These are phyloP conservation scores for Fusarium fracticaudum DNA, from an alignment of 2,329 filamentous ascomycete species.

Conservation along the genomic window DNA sequence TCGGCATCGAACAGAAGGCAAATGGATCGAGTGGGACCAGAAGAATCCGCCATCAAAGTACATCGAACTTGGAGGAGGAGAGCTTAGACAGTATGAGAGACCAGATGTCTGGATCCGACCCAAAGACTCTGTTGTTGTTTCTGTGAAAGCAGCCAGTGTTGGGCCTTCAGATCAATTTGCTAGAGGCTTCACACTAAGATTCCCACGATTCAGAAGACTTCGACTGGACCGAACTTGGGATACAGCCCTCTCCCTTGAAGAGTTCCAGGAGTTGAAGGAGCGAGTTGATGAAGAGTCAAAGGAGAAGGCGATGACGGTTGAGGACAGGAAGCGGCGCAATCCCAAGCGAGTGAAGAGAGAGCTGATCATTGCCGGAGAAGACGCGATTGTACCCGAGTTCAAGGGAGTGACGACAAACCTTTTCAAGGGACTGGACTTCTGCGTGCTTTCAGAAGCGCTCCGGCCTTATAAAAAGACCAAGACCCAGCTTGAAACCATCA, in stretches of 20 bases:
- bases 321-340: constrained; percentile 66
- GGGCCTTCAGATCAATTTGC: constrained; percentile 81
- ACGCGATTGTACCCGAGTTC: constrained; percentile 56
- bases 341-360: constrained; percentile 74
- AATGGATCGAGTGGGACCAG: constrained; percentile 88
- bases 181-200: constrained; percentile 80
- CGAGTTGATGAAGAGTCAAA: constrained; percentile 75
- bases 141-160: constrained; percentile 87
- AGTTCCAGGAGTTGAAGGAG: constrained; percentile 77
- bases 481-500: constrained; percentile 78
- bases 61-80: constrained; percentile 83
- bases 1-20: constrained; percentile 84
- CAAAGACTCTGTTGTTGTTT: constrained; percentile 84
- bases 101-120: constrained; percentile 96
- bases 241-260: constrained; percentile 78
- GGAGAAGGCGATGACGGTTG: constrained; percentile 81
- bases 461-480: constrained; percentile 79
- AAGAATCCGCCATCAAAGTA: constrained; percentile 79
- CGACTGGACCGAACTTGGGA: constrained; percentile 88
- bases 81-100: constrained; percentile 74
- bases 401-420: constrained; percentile 68
- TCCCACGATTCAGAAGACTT: constrained; percentile 86
- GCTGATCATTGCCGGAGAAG: constrained; percentile 76
- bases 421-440: constrained; percentile 83
- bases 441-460: constrained; percentile 80